phyloP scores from a whole-genome alignment of 352 stramenopile genomes.

The Plasmopara halstedii region DNA sequence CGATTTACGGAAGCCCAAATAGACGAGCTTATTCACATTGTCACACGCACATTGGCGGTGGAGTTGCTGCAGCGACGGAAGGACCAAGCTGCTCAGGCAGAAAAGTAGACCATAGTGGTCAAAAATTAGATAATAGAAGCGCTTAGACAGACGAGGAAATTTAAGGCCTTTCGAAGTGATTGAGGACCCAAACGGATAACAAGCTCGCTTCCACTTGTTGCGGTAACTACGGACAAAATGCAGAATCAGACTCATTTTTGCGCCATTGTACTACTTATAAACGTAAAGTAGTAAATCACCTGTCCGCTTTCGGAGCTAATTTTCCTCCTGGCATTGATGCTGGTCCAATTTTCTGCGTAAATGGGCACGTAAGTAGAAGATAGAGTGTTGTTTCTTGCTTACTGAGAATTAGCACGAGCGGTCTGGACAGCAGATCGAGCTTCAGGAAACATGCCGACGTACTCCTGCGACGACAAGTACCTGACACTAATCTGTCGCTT shows the following conservation, averaged over 20 bases:
- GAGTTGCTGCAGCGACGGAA: slow-evolving; percentile 27
- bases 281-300: slow-evolving; percentile 14
- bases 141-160: slow-evolving; percentile 10
- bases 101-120: slow-evolving; percentile 8
- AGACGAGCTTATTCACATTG: slow-evolving; percentile 61
- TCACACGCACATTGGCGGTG: slow-evolving; percentile 51
- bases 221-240: slow-evolving; percentile 25
- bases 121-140: slow-evolving; percentile 17
- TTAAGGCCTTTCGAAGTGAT: no score
- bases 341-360: neutral
- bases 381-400: slow-evolving; percentile 17
- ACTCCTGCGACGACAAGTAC: slow-evolving; percentile 81
- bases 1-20: slow-evolving; percentile 74
- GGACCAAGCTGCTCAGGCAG: slow-evolving; percentile 17
- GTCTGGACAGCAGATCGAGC: slow-evolving; percentile 61
- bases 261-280: neutral
- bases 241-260: slow-evolving; percentile 23
- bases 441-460: slow-evolving; percentile 85
- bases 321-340: slow-evolving; percentile 1
- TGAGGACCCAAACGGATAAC: no score
- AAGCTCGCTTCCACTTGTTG: slow-evolving; percentile 5
- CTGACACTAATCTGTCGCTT: slow-evolving; percentile 85
- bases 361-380: slow-evolving; percentile 15
- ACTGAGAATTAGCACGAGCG: slow-evolving; percentile 27
- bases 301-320: slow-evolving; percentile 1